Evolutionary conservation across 2,329 filamentous ascomycete species (phyloP).

Genomic region (Penicillium sp.): DNA sequence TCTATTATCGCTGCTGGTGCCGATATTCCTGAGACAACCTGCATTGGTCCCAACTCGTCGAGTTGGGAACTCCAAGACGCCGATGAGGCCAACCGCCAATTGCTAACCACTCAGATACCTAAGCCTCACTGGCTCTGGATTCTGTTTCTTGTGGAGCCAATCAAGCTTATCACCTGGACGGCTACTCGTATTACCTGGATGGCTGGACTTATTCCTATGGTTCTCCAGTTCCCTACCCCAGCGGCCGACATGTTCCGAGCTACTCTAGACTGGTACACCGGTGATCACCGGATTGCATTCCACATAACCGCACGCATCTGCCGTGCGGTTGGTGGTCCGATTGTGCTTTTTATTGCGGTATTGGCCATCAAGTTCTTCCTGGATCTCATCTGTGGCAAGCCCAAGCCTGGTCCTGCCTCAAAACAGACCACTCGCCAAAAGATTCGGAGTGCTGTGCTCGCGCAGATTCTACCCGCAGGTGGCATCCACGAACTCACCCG

Average conservation of each 20-base stretch:
- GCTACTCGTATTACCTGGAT: slow-evolving; percentile 47
- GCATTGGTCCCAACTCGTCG: slow-evolving; percentile 57
- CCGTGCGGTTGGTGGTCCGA: slow-evolving; percentile 16
- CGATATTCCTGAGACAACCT: slow-evolving; percentile 48
- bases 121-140: slow-evolving; percentile 48
- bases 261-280: slow-evolving; percentile 18
- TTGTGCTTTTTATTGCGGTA: slow-evolving; percentile 14
- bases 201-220: slow-evolving; percentile 27
- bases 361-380: slow-evolving; percentile 11
- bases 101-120: slow-evolving; percentile 39
- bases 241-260: slow-evolving; percentile 15
- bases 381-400: slow-evolving; percentile 19
- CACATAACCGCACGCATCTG: slow-evolving; percentile 20
- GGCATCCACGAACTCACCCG: slow-evolving; percentile 50
- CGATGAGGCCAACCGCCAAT: slow-evolving; percentile 50
- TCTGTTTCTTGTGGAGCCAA: slow-evolving; percentile 44
- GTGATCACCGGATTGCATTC: slow-evolving; percentile 15
- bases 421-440: slow-evolving; percentile 16
- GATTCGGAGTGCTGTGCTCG: slow-evolving; percentile 17
- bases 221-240: slow-evolving; percentile 8
- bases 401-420: slow-evolving; percentile 16
- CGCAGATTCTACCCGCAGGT: slow-evolving; percentile 42
- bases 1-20: slow-evolving; percentile 54
- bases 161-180: slow-evolving; percentile 42
- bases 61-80: slow-evolving; percentile 51